Evolutionary conservation across 1,284 basidiomycete genomes (phyloP), one percentile per base, ranked within the genome.

Genomic region (Ceratobasidium sp.): DNA sequence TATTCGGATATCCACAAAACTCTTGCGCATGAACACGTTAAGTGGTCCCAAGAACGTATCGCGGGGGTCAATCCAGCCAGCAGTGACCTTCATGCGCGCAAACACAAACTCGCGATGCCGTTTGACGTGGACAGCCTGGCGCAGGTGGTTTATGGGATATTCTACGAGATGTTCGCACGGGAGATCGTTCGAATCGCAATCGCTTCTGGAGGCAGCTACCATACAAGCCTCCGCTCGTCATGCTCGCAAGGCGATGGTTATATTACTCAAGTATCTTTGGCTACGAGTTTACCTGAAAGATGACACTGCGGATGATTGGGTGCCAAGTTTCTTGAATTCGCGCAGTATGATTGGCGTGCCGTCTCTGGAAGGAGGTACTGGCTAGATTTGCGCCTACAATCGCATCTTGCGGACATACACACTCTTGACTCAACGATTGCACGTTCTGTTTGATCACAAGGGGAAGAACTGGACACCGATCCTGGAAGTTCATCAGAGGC

Each of bases 101-200:
- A 20, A 49, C 26, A n/a, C n/a, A 20, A 28, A 28, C n/a, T 64
- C 2, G 23, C 17, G 2, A 33, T 61, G 13, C n/a, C 69, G 26
- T 63, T 73, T 20, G 69, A 73, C 7, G 28, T 58, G 39, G 56
- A 51, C 5, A 28, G 49, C 20, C 58, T 73, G 1, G 69, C 20
- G 8, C 42, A 33, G 26, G 26, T 63, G 13, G 7, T 73, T 8
- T 73, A 49, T 49, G 58, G 69, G 20, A 51, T 73, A 11, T 61
- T 63, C 58, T 39, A 35, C 17, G n/a, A 63, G 8, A 73, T 73
- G 69, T 73, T 73, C 37, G 13, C 56, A 28, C 11, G 31, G n/a
- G 69, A 73, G 45, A n/a, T 81, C 84, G 49, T 11, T 81, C 6
- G 54, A 17, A 65, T 79, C 60, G 81, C 82, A 68, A 77, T 20